Evolutionary conservation across 768 basidiomycete species (phyloP), one percentile per base, ranked within the genome.

Genomic region (Hygrophorus russula): DNA sequence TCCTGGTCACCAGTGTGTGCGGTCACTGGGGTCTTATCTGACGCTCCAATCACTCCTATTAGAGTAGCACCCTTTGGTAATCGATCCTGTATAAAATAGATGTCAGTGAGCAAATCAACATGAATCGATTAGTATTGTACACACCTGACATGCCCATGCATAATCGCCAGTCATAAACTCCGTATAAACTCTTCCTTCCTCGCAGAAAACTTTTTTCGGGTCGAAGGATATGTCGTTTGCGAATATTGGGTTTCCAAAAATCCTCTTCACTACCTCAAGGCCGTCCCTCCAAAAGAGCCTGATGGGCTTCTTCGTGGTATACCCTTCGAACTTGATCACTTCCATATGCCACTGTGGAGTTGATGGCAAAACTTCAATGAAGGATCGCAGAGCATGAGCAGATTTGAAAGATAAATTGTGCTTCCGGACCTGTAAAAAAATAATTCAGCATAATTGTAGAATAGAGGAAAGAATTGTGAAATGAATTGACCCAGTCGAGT

Each of bases 1-100:
- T 51, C 48, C 28, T 56, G 54, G 18, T 53, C 52, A 12, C 62
- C 61, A 11, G 58, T 61, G 41, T 56, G 55, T 13, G 51, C 44
- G 0, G 60, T 56, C 11, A 66, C 53, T 15, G 54, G 54, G 6
- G 62, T 63, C 39, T 66, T 66, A 42, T 64, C 58, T 0, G 59
- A 60, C 2, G 58, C 56, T 1, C 54, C 41, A 8, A 65, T 52
- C 0, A 53, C 49, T 1, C 62, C 57, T 6, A 64, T 39, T n/a
- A 65, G 46, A 0, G 58, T 63, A 0, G 52, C 49, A 1, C 59
- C 59, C 0, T 29, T 2, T 5, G 52, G 56, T n/a, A n/a, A 9
- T 60, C 38, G 29, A 41, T 29, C 7, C 43, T 35, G 54, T 57
- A 39, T 31, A 34, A n/a, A n/a, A n/a, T n/a, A n/a, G n/a, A 33